Evolutionary conservation across 345 rosid genomes (phyloP), one percentile per base, ranked within the genome.

Genomic region (Viola odorata): DNA sequence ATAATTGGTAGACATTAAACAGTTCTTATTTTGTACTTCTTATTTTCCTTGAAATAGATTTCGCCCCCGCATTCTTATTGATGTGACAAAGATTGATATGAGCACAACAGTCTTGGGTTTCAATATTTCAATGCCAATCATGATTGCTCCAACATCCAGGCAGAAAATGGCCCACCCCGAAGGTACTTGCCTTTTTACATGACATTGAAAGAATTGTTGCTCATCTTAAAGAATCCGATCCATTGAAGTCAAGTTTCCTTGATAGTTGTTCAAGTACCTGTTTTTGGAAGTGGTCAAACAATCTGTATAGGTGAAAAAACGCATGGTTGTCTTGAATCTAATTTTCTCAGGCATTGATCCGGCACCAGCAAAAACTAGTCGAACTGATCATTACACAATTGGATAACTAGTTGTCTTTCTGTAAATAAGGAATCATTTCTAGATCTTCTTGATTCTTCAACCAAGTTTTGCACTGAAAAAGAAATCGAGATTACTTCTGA

Each of bases 91-190:
- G 75, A 88, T 94, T 55, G 97, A 90, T 72, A 66, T 84, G 76
- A 73, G 76, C 72, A 85, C 97, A 37, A 82, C 61, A 23, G 86
- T 94, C 23, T 67, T 94, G 82, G 97, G 99, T 17, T 90, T 86
- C 75, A 84, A 90, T 50, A 72, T 88, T 62, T 88, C 96, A 11
- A 87, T 90, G 97, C 99, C 97, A 9, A 84, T 94, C 75, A 86
- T 94, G 97, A 73, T 94, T 60, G 97, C 99, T 73, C 99, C 97
- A 54, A 81, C 96, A 6, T 97, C 95, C 14, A 71, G 90, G 81
- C 99, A 88, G 81, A 94, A 90, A 77, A 85, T 94, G 96, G 99
- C 97, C 58, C 99, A 89, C 55, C 96, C 94, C 62, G 91, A 87
- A 57, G 98, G 96, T 85, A 67, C n/a, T 45, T 10, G 37, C 45